Percentiles rank a stretch among this genome's conserved stretches.
These are phyloP conservation scores for Cystobasidium ongulense DNA, from an alignment of 768 basidiomycete species.

Conservation along the genomic window DNA sequence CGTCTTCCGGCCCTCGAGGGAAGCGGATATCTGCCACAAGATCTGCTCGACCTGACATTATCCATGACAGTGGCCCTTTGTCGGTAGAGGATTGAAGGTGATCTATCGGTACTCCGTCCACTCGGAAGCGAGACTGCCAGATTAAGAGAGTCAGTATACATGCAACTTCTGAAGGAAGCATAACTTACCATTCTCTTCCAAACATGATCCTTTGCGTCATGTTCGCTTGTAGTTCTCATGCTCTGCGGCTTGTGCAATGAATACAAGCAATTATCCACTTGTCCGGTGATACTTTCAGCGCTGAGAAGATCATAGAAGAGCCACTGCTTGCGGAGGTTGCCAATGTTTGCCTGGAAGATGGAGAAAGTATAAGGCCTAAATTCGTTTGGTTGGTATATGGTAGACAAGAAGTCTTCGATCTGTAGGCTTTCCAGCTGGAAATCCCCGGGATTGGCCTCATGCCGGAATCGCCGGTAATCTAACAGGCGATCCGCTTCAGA, in stretches of 20 bases:
- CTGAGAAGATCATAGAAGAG: constrained; percentile 85
- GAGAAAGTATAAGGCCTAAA: constrained; percentile 88
- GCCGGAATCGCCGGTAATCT: constrained; percentile 72
- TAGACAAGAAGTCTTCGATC: constrained; percentile 85
- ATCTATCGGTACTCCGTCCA: constrained; percentile 93
- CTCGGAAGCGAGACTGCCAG: constrained; percentile 76
- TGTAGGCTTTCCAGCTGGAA: constrained; percentile 84
- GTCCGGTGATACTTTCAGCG: constrained; percentile 94
- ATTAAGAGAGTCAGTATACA: constrained; percentile 26
- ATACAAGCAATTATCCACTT: constrained; percentile 94
- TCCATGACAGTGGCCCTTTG: constrained; percentile 86
- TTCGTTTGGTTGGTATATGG: constrained; percentile 83
- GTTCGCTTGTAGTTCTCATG: constrained; percentile 79
- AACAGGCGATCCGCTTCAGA: constrained; percentile 77
- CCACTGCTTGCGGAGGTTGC: constrained; percentile 80
- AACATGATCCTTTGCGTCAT: constrained; percentile 69
- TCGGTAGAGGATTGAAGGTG: constrained; percentile 79
- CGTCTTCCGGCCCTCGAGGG: constrained; percentile 61
- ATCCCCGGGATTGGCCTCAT: constrained; percentile 64
- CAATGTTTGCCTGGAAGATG: constrained; percentile 85
- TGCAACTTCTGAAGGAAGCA: constrained; percentile 10
- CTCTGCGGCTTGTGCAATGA: constrained; percentile 94
- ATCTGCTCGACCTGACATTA: constrained; percentile 91
- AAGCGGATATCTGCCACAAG: constrained; percentile 97
- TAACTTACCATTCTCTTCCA: constrained; percentile 76